These are phyloP conservation scores for Cladophialophora bantiana DNA, from an alignment of 2,329 filamentous ascomycete genomes.

Conservation along the genomic window DNA sequence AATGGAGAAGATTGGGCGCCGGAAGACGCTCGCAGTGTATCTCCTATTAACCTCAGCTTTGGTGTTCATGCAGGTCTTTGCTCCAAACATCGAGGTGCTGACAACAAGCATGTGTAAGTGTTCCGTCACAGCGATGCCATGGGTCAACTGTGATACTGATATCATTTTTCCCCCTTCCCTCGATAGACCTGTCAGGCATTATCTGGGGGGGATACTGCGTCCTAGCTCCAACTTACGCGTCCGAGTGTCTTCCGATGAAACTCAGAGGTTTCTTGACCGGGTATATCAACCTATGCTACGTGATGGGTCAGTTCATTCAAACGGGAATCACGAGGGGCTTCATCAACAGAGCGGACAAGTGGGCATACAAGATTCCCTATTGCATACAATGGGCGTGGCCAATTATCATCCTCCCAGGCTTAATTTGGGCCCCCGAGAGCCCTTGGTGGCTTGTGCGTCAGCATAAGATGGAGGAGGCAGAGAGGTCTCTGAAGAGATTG, in stretches of 20 bases:
- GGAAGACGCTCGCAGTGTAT: conserved; percentile 68
- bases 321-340: conserved; percentile 45
- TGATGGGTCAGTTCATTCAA: conserved; percentile 43
- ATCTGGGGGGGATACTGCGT: conserved; percentile 56
- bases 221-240: conserved; percentile 42
- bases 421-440: conserved; percentile 11
- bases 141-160: background rate
- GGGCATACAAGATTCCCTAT: conserved; percentile 48
- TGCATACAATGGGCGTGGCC: conserved; percentile 60
- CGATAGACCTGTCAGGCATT: conserved; percentile 47
- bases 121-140: background rate
- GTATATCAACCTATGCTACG: conserved; percentile 51
- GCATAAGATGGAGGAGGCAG: conserved; percentile 8
- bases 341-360: conserved; percentile 42
- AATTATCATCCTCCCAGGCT: conserved; percentile 51
- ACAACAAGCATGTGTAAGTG: conserved; percentile 34
- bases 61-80: conserved; percentile 50
- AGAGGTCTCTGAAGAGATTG: background rate
- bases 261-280: conserved; percentile 43
- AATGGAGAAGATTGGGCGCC: conserved; percentile 70
- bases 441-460: conserved; percentile 23
- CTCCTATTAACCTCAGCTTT: conserved; percentile 55
- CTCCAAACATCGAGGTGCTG: conserved; percentile 43
- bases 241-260: conserved; percentile 41
- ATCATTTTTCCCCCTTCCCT: conserved; percentile 16